Conservation (phyloP, 192 early-diverging fungal species). For the Coemansia sp. region DNA sequence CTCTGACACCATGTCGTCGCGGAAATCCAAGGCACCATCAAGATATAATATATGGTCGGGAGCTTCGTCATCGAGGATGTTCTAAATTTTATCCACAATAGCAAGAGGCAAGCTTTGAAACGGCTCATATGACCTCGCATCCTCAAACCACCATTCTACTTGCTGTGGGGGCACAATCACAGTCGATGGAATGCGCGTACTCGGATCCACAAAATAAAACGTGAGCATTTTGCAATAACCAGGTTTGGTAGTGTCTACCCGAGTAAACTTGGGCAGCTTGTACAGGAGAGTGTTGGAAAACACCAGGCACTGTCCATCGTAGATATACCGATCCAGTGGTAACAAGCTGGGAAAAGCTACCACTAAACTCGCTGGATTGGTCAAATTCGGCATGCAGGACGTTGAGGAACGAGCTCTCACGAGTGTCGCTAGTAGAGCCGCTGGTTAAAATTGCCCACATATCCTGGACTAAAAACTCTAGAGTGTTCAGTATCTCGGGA, state of each 20-base stretch:
- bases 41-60: slow-evolving; percentile 39
- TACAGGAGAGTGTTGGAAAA: slow-evolving; percentile 70
- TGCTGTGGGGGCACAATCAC: slow-evolving; percentile 62
- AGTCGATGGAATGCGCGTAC: slow-evolving; percentile 47
- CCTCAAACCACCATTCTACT: slow-evolving; percentile 26
- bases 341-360: no score
- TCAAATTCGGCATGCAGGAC: no score
- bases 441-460: no score
- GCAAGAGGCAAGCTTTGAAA: slow-evolving; percentile 13
- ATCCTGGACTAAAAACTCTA: no score
- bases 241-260: slow-evolving; percentile 50
- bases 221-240: slow-evolving; percentile 64
- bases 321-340: no score
- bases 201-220: slow-evolving; percentile 67
- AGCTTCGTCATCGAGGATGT: no score
- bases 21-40: slow-evolving; percentile 37
- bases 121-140: not conserved
- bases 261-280: slow-evolving; percentile 54
- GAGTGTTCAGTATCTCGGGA: no score
- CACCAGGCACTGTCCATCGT: slow-evolving; percentile 57
- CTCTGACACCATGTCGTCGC: slow-evolving; percentile 2
- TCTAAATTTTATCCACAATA: slow-evolving; percentile 15
- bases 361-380: slow-evolving; percentile 27
- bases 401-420: no score
- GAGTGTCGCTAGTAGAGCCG: no score